A percentile compares a stretch with the other conserved stretches of the same genome.
phyloP scores from a whole-genome alignment of 495 filamentous ascomycete species.

The Trichoderma reesei region DNA sequence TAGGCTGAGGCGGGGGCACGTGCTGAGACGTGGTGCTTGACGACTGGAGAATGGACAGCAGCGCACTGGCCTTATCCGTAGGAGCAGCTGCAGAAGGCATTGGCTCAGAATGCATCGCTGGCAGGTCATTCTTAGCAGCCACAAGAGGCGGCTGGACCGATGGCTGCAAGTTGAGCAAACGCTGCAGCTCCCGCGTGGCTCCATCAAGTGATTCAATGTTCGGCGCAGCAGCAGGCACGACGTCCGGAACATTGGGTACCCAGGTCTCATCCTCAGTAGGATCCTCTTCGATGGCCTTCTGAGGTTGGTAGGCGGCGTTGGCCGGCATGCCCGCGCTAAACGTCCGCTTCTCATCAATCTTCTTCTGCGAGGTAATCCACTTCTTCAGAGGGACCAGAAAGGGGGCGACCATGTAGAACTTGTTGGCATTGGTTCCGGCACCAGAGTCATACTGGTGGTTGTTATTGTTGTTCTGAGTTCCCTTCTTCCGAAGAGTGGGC shows the following conservation, averaged over 20 bases:
- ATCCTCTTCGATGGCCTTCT: slow-evolving; percentile 23
- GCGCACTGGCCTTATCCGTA: slow-evolving; percentile 24
- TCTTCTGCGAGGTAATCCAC: slow-evolving; percentile 81
- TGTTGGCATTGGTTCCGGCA: slow-evolving; percentile 59
- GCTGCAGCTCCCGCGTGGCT: slow-evolving; percentile 53
- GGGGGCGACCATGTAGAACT: slow-evolving; percentile 96
- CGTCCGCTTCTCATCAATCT: slow-evolving; percentile 42
- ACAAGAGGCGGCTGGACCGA: slow-evolving; percentile 26
- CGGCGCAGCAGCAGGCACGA: slow-evolving; percentile 13
- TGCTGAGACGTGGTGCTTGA: slow-evolving; percentile 6
- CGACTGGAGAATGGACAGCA: slow-evolving; percentile 27
- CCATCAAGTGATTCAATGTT: slow-evolving; percentile 39
- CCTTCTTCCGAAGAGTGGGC: slow-evolving; percentile 64
- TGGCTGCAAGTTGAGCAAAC: slow-evolving; percentile 52
- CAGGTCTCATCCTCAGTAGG: slow-evolving; percentile 34
- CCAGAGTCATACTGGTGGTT: slow-evolving; percentile 34
- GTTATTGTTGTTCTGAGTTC: slow-evolving; percentile 45
- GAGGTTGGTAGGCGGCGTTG: slow-evolving; percentile 14
- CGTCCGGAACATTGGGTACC: slow-evolving; percentile 15
- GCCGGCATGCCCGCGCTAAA: slow-evolving; percentile 9
- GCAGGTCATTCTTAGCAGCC: not conserved
- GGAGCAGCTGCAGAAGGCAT: slow-evolving; percentile 7
- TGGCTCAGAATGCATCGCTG: not conserved
- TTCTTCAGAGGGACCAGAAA: slow-evolving; percentile 79
- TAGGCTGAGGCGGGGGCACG: slow-evolving; percentile 14